Evolutionary conservation across 2,329 filamentous ascomycete species (phyloP).

Genomic region (Elsinoe australis): DNA sequence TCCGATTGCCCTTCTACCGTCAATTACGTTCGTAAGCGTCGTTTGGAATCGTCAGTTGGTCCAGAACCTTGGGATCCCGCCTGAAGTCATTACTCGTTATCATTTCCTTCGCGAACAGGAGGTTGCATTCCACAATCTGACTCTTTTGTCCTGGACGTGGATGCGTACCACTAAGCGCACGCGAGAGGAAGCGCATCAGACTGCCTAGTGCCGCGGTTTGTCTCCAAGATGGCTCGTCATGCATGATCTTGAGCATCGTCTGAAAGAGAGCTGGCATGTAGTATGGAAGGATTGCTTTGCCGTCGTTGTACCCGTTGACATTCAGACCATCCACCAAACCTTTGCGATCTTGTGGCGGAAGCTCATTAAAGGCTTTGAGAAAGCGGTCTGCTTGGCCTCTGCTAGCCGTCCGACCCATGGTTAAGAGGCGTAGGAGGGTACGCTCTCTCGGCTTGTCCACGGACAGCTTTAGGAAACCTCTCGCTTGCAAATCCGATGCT

Average conservation of each 20-base stretch:
- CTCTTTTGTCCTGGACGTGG: background rate
- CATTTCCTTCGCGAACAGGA: conserved; percentile 6
- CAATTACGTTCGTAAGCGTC: background rate
- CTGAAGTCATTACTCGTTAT: conserved; percentile 1
- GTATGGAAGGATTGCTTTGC: conserved; percentile 6
- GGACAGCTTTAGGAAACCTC: background rate
- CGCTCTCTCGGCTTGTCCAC: background rate
- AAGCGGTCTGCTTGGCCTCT: background rate
- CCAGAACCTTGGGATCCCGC: background rate
- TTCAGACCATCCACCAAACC: background rate
- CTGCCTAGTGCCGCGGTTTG: background rate
- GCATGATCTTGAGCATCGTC: background rate
- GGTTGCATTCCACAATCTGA: background rate
- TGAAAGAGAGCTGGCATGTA: conserved; percentile 4
- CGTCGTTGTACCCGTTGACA: background rate
- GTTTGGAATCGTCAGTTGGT: background rate
- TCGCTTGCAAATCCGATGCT: background rate
- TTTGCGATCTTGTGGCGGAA: background rate
- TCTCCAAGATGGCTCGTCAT: background rate
- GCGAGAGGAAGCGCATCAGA: conserved; percentile 1
- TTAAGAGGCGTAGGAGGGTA: background rate
- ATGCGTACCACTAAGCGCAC: background rate
- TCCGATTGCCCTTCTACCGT: too few species aligned
- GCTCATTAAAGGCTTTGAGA: background rate
- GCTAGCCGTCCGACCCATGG: background rate